Base-by-base conservation (phyloP, 805 yeast species). In the Monosporozyma unispora region DNA sequence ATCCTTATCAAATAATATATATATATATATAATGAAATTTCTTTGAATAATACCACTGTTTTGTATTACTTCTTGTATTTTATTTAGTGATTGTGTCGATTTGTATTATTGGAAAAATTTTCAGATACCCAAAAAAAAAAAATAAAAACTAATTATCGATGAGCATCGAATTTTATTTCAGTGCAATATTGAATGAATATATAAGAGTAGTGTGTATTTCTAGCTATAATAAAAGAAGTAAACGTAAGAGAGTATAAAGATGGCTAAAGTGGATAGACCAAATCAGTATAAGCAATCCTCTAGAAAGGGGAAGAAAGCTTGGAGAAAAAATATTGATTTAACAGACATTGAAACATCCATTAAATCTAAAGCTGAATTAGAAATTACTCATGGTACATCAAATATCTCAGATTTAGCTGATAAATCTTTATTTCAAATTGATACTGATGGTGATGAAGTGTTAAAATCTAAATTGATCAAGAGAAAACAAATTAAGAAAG, bases 291-390 rank as follows among this genome's bases (percentile, higher is more conserved):
- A 70, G 42, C 96, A 90, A 68, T 62, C 84, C 4, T 88, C 96
- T 7, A 77, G 98, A 61, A 93, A 93, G 72, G 96, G 96, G 42
- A 91, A 87, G 75, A 83, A 78, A 64, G 85, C 97, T 4, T 93
- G 99, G 99, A 82, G 97, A 68, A 93, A 91, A 69, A 87, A 93
- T 67, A 85, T 93, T 51, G 96, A 93, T 65, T 70, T 93, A 18
- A 81, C 79, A 22, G 96, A 88, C 54, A 72, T 93, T 45, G 88
- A 85, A 60, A 66, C 69, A 29, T 84, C 84, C 11, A 70, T 91
- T 38, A 91, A 83, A 57, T 80, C 77, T 42, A 74, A 74, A 47
- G 74, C 88, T 50, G 95, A 87, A 47, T 79, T 80, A 50, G 67
- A 66, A 50, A 60, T 66, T 35, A 61, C 64, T 3, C 66, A 66